A percentile compares a stretch with the other conserved stretches of the same genome.
These are phyloP conservation scores for Chaetomidium leptoderma DNA, from an alignment of 495 filamentous ascomycete genomes.

Conservation along the genomic window DNA sequence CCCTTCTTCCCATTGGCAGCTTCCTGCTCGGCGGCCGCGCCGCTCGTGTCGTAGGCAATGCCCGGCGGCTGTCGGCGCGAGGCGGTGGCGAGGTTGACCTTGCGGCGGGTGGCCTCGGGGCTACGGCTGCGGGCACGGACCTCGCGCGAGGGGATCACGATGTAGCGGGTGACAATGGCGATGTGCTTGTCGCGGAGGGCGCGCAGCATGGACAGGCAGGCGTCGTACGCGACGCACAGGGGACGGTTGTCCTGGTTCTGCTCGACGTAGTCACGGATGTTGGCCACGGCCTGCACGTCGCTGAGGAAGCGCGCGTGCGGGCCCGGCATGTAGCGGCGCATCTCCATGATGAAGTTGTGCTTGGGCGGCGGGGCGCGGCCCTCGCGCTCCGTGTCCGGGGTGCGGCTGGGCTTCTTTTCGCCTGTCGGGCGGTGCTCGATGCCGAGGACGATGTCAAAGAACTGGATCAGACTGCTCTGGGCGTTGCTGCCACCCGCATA, in stretches of 20 bases:
- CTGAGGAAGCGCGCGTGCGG: constrained; percentile 84
- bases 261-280: constrained; percentile 84
- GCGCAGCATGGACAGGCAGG: constrained; percentile 86
- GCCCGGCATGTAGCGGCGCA: constrained; percentile 96
- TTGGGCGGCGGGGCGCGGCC: constrained; percentile 54
- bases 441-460: constrained; percentile 89
- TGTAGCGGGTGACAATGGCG: constrained; percentile 92
- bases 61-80: constrained; percentile 45
- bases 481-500: constrained; percentile 94
- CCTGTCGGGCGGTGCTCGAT: constrained; percentile 92
- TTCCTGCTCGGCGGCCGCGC: constrained; percentile 9
- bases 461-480: constrained; percentile 93
- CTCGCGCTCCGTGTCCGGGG: constrained; percentile 44
- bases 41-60: constrained; percentile 29
- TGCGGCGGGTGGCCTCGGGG: constrained; percentile 40
- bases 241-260: constrained; percentile 54
- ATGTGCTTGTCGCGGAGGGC: constrained; percentile 90
- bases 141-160: constrained; percentile 65
- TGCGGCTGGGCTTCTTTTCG: constrained; percentile 45
- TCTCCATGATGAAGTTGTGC: constrained; percentile 92
- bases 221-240: constrained; percentile 80
- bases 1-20: constrained; percentile 30
- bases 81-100: constrained; percentile 63
- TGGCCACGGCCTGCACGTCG: constrained; percentile 73
- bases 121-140: constrained; percentile 44